Conservation (phyloP, 306 rosid genomes). For the Casuarina glauca region DNA sequence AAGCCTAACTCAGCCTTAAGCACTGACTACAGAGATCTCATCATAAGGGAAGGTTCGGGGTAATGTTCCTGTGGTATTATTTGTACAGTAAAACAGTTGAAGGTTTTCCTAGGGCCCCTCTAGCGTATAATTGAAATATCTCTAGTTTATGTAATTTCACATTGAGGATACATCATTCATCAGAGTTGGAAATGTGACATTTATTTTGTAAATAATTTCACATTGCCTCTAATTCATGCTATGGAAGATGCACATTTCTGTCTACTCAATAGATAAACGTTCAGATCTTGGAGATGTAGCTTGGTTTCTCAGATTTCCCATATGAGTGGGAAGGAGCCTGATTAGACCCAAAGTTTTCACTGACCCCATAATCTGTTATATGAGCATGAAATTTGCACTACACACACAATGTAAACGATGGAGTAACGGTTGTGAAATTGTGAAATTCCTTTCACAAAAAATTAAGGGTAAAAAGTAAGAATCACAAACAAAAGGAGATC, state of each 20-base stretch:
- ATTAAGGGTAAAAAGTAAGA: background rate
- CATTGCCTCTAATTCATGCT: background rate
- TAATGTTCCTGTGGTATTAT: background rate
- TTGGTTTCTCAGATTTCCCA: background rate
- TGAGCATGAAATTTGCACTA: background rate
- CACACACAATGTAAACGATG: background rate
- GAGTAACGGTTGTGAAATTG: background rate
- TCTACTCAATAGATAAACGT: no score
- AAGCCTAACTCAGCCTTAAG: constrained; percentile 15
- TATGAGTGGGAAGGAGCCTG: background rate
- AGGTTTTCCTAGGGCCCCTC: background rate
- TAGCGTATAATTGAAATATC: background rate
- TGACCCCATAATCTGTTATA: background rate
- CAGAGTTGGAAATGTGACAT: background rate
- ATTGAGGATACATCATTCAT: background rate
- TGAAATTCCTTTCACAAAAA: background rate
- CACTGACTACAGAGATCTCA: background rate
- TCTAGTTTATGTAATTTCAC: background rate
- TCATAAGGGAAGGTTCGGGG: background rate
- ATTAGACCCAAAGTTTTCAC: background rate
- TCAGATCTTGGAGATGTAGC: background rate
- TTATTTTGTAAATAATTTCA: background rate
- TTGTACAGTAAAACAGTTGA: background rate
- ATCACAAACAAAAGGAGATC: background rate
- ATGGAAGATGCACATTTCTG: background rate